Base-by-base conservation (phyloP, 495 filamentous ascomycete genomes). In the Talaromyces stipitatus region DNA sequence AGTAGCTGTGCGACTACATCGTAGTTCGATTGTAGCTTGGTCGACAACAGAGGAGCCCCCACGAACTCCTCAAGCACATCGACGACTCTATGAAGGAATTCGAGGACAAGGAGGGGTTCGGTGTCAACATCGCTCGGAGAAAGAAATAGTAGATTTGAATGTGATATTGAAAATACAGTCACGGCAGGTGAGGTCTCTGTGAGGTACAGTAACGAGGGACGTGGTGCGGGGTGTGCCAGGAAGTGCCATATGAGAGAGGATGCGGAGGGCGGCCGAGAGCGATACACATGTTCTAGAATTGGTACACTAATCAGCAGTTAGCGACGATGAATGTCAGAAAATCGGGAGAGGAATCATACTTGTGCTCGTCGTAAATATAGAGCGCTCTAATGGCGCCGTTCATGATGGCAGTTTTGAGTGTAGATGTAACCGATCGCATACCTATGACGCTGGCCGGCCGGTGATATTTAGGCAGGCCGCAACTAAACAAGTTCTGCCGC, bases 21-120 rank as follows among this genome's bases (percentile, higher is more conserved):
- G 66, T 97, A 99, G 68, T 83, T 89, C 28, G 76, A 76, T 69
- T 96, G 90, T 63, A 99, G 85, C 72, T 92, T 96, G 57, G 76
- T 78, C 14, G 90, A 86, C 20, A 96, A 73, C 53, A 99, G 70
- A 3, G 94, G 94, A n/a, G 89, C 81, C 30, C 92, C 92, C 11
- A 97, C 77, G 65, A 97, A 97, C 56, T 97, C 94, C 72, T 99
- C 95, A 18, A 99, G 78, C 3, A 90, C 83, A 77, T 99, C 95
- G 61, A 95, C 83, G 14, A 96, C 82, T 41, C 94, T 85, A 74
- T 97, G 94, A 47, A 99, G 79, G 75, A 97, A 97, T 71, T 97
- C 95, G 54, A 97, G 82, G 22, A 88, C 86, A n/a, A 97, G 81
- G n/a, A 99, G 81, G 20, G 94, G 90, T 66, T 97, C 94, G 57